Conservation (phyloP, 2,329 filamentous ascomycete species). For the Colletotrichum gigasporum region DNA sequence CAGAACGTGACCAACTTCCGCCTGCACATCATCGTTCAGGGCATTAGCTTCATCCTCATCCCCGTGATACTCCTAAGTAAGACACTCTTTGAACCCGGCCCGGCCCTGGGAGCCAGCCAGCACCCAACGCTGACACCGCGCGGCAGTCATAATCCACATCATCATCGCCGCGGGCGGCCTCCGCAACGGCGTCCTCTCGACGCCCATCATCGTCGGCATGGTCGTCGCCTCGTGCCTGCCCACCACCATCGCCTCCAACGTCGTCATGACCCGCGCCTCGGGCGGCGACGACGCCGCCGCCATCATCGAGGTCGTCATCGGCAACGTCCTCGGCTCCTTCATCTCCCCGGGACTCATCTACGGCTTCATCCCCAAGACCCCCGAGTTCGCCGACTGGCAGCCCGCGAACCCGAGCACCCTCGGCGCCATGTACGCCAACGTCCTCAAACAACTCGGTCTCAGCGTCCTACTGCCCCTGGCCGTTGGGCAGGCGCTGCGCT, state of each 20-base stretch:
- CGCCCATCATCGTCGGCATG: constrained; percentile 73
- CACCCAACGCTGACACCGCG: too few relatives aligned
- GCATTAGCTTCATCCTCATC: constrained; percentile 73
- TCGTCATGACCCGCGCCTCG: constrained; percentile 76
- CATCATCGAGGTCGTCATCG: constrained; percentile 75
- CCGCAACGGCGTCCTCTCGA: constrained; percentile 66
- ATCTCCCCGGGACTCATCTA: constrained; percentile 71
- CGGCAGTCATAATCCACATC: constrained; percentile 58
- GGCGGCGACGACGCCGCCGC: constrained; percentile 74
- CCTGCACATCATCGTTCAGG: constrained; percentile 73
- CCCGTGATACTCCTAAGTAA: constrained; percentile 69
- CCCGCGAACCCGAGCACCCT: constrained; percentile 62
- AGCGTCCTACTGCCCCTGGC: constrained; percentile 72
- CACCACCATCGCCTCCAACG: constrained; percentile 78
- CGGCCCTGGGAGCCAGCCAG: not conserved
- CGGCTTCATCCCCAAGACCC: constrained; percentile 63
- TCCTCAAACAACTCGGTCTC: constrained; percentile 74
- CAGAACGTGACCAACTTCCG: constrained; percentile 73
- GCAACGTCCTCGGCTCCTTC: constrained; percentile 75
- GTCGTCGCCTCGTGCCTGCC: constrained; percentile 74
- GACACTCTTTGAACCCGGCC: constrained; percentile 30
- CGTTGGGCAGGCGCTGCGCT: constrained; percentile 68
- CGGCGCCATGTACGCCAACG: constrained; percentile 69
- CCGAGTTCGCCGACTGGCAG: constrained; percentile 66
- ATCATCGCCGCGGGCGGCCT: constrained; percentile 56